A percentile compares a stretch with the other conserved stretches of the same genome.
These are phyloP conservation scores for Beauveria varroae DNA, from an alignment of 2,329 filamentous ascomycete genomes.

Conservation along the genomic window DNA sequence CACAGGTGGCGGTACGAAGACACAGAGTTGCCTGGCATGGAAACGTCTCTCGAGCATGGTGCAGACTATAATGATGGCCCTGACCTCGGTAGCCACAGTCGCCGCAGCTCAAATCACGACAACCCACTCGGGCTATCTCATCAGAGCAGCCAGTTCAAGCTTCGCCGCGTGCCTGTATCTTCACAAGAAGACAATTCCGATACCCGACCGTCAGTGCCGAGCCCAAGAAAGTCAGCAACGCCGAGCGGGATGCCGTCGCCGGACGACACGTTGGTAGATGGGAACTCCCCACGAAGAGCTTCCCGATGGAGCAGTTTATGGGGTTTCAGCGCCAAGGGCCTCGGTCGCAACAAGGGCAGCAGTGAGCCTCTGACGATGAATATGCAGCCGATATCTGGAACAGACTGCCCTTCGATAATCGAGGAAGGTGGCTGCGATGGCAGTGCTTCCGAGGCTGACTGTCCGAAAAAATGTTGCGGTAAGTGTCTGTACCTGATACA, in stretches of 20 bases:
- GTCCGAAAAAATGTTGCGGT: neutral
- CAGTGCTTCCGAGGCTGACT: neutral
- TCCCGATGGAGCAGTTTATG: neutral
- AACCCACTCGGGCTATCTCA: neutral
- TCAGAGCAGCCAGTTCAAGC: neutral
- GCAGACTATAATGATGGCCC: neutral
- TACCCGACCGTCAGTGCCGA: neutral
- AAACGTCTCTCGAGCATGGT: neutral
- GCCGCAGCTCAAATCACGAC: neutral
- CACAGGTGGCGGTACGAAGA: neutral
- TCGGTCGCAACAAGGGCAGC: neutral
- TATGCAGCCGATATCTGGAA: neutral
- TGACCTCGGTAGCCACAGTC: neutral
- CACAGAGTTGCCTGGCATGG: neutral
- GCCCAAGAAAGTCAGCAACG: neutral
- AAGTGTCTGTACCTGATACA: neutral
- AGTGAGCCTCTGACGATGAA: neutral
- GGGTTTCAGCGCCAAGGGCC: neutral
- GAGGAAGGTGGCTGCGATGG: neutral
- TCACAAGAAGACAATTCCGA: neutral
- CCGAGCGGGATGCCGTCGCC: neutral
- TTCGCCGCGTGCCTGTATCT: neutral
- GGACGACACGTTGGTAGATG: neutral
- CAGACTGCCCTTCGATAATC: neutral
- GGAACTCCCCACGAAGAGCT: neutral